Conservation (phyloP, 106 monocot species). For the Apostasia ramifera region DNA sequence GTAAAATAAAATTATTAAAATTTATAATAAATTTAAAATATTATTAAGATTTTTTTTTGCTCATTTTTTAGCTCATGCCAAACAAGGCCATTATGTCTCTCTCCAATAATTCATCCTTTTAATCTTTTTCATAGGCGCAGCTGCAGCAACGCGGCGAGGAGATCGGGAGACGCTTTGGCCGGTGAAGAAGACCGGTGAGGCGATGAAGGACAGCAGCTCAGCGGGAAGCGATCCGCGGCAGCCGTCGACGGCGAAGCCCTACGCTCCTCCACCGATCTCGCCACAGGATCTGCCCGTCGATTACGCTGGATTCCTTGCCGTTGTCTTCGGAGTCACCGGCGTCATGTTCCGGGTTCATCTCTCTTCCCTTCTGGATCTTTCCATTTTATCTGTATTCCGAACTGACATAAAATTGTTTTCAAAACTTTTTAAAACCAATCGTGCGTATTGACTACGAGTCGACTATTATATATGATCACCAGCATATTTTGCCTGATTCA, state of each 20-base stretch:
- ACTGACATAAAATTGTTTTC: background rate
- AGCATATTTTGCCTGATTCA: no score
- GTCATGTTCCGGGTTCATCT: conserved; percentile 45
- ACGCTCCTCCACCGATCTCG: conserved; percentile 36
- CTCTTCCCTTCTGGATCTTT: background rate
- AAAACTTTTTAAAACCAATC: no score
- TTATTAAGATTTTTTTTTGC: no score
- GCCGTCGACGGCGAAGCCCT: conserved; percentile 56
- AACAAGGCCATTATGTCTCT: no score
- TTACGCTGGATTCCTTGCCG: conserved; percentile 64
- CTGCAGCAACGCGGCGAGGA: no score
- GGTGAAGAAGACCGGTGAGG: background rate
- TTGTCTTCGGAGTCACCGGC: conserved; percentile 45
- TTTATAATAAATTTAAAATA: no score
- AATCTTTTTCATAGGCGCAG: no score
- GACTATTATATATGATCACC: no score
- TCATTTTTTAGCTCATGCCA: no score
- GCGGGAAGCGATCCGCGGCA: conserved; percentile 47
- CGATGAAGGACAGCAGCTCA: conserved; percentile 36
- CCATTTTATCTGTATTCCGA: background rate
- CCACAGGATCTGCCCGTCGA: conserved; percentile 60
- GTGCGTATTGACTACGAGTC: no score
- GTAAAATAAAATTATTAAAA: no score
- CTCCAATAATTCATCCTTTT: no score
- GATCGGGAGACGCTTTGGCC: background rate